Evolutionary conservation across 1,139 yeast species (phyloP), one percentile per base, ranked within the genome.

Genomic region (Candida buenavistaensis): DNA sequence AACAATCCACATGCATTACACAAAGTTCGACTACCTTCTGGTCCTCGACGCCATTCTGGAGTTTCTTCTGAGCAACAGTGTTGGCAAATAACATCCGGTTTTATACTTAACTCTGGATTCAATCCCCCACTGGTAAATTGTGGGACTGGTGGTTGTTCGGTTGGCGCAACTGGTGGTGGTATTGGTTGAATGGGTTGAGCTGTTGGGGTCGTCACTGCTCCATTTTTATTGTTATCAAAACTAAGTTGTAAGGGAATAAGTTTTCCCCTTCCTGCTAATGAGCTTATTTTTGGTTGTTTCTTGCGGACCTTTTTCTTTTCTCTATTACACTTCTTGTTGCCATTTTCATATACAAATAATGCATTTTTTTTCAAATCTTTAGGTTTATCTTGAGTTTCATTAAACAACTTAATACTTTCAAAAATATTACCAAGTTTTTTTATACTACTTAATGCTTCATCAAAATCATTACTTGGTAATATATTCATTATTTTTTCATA

Each of bases 11-110:
- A 69, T 1, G 75, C 75, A 50, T 69, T 68, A 45, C 75, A 69
- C 33, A 69, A 52, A 0, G 73, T 68, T 21, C 71, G 52, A 24
- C 63, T 59, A 0, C 75, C 74, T 29, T 56, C 59, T 3, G 75
- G 75, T 0, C 75, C 75, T 23, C 68, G 51, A 39, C 75, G 53
- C 75, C 75, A 69, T 46, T 68, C 75, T 1, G 75, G 75, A 0
- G 75, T 68, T 17, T 60, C 62, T 16, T 42, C 45, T 1, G 58
- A 45, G 7, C 51, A 49, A 46, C 68, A 62, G 38, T 62, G 68
- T 16, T 46, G 50, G 36, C 68, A 62, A 12, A 39, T 37, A 13
- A 44, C 33, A 3, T 44, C 47, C 17, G 46, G 40, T 30, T 45
- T 43, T 14, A 40, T 14, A 29, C 54, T 50, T 14, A 55, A 41